These are phyloP conservation scores for Diaporthe longicolla DNA, from an alignment of 2,329 filamentous ascomycete genomes.

Conservation along the genomic window DNA sequence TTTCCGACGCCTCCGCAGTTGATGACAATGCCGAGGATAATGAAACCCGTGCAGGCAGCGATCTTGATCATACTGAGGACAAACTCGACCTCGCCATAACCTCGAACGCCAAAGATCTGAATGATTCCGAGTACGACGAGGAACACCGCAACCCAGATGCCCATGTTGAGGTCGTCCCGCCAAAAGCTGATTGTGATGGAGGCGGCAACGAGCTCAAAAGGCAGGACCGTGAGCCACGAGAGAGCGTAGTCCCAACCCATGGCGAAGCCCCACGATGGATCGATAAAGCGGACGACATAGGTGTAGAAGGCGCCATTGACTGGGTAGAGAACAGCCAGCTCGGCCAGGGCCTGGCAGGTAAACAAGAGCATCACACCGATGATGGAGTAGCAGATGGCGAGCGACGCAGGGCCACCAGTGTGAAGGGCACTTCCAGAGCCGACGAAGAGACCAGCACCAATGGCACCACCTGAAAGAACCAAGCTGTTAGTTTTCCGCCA, in stretches of 20 bases:
- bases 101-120: constrained; percentile 69
- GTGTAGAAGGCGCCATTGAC: constrained; percentile 74
- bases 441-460: constrained; percentile 76
- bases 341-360: constrained; percentile 71
- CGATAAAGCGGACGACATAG: constrained; percentile 73
- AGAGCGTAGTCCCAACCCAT: constrained; percentile 68
- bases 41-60: constrained; percentile 72
- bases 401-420: constrained; percentile 69
- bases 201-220: constrained; percentile 69
- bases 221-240: constrained; percentile 63
- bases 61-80: constrained; percentile 71
- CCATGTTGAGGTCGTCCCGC: constrained; percentile 64
- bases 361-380: constrained; percentile 72
- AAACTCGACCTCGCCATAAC: constrained; percentile 73
- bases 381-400: constrained; percentile 66
- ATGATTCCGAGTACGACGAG: constrained; percentile 64
- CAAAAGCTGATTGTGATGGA: constrained; percentile 69
- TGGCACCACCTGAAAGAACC: constrained; percentile 55
- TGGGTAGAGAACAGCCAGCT: constrained; percentile 72
- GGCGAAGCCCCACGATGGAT: constrained; percentile 71
- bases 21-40: constrained; percentile 73
- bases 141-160: constrained; percentile 71
- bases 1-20: constrained; percentile 69
- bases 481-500: neutral
- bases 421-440: constrained; percentile 73